Conservation (phyloP, 2,329 filamentous ascomycete genomes). For the Epichloe glyceriae region DNA sequence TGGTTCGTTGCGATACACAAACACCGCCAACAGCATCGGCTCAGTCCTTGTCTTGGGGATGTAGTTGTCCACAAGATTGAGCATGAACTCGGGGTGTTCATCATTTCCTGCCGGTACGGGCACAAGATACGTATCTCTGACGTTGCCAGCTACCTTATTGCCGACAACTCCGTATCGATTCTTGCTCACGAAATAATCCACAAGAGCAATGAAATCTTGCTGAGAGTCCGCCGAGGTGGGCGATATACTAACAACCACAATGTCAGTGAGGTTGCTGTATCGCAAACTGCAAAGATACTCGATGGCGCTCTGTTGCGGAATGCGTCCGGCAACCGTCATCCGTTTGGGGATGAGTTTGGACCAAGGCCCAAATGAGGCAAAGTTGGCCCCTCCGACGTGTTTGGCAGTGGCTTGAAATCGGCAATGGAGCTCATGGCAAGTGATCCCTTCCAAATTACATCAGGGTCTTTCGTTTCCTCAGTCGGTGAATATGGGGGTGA, state of each 20-base stretch:
- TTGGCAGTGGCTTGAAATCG: slow-evolving; percentile 66
- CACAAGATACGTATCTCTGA: slow-evolving; percentile 84
- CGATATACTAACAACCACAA: slow-evolving; percentile 64
- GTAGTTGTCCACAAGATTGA: slow-evolving; percentile 73
- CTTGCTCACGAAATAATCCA: slow-evolving; percentile 74
- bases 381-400: slow-evolving; percentile 73
- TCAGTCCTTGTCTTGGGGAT: slow-evolving; percentile 61
- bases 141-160: slow-evolving; percentile 58
- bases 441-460: slow-evolving; percentile 65
- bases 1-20: slow-evolving; percentile 62
- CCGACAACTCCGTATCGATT: slow-evolving; percentile 79
- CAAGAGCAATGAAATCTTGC: slow-evolving; percentile 59
- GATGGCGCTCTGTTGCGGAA: slow-evolving; percentile 69
- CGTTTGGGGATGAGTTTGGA: slow-evolving; percentile 57
- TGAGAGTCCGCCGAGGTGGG: slow-evolving; percentile 48
- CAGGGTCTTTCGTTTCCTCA: slow-evolving; percentile 54
- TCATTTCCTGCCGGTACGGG: slow-evolving; percentile 63
- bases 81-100: slow-evolving; percentile 71
- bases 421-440: slow-evolving; percentile 67
- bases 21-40: slow-evolving; percentile 67
- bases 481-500: slow-evolving; percentile 75
- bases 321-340: slow-evolving; percentile 64
- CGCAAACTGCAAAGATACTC: slow-evolving; percentile 83
- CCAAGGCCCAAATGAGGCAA: slow-evolving; percentile 54
- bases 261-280: slow-evolving; percentile 70